Base-by-base conservation (phyloP, 1,284 basidiomycete genomes). In the Hypsizygus ulmarius region DNA sequence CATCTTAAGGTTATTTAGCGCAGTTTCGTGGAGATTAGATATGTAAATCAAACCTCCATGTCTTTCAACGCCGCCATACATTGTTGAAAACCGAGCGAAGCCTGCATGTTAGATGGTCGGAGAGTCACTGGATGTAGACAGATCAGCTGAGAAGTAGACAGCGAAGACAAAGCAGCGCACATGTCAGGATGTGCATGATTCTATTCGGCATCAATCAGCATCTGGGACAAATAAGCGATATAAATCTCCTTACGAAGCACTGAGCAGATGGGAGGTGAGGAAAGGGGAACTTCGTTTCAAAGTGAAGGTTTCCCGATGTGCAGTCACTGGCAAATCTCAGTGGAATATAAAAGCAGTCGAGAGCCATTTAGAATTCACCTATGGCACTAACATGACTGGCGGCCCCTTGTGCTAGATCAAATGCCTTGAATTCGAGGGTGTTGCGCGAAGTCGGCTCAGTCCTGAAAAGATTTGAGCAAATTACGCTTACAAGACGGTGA, bases 101-200 rank as follows among this genome's bases (percentile, higher is more conserved):
- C 84, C 61, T 87, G 83, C 2, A 83, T 70, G 58, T 85, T 83
- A 33, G 78, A 77, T n/a, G 85, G 81, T 16, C 79, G 77, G 49
- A 86, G 69, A 10, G 78, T 81, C 60, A 90, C 88, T 90, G 43
- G 4, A 36, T n/a, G 12, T 25, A 39, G 39, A 58, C 8, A 39
- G 27, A n/a, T 3, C 25, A 32, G 28, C 37, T 21, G n/a, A 12
- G 14, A 18, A 25, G 38, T 30, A 29, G 15, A 39, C 50, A 53
- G 40, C 11, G 45, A 37, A 48, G 19, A 35, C 33, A 27, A 39
- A 48, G 41, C 32, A 25, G 59, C 82, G 56, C 64, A 88, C 88
- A 61, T n/a, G 84, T 85, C 49, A 87, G 71, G 33, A 89, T 79
- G 59, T 92, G 89, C 84, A 93, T 90, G 59, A 93, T 88, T 30